Base-by-base conservation (phyloP, 2,329 filamentous ascomycete species). In the Hymenoscyphus linearis region DNA sequence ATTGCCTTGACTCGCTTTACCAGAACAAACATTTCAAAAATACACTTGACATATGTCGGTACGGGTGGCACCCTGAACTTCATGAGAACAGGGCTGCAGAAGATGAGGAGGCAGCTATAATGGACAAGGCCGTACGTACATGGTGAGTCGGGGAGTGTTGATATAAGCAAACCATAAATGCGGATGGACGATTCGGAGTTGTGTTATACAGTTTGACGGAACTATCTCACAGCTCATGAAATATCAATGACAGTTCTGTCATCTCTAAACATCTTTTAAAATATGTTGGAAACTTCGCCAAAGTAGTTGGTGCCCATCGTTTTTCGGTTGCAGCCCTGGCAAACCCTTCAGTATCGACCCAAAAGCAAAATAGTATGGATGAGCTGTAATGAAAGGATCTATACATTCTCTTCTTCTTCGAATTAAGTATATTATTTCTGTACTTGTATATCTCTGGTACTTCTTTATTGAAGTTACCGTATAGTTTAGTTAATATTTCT, bases 51-150 rank as follows among this genome's bases (percentile, higher is more conserved):
- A 44, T 62, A 18, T 62, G 60, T 52, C 59, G 57, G 44, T 37
- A 62, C 35, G 62, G 62, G 4, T 64, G 60, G 57, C 60, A 64
- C 57, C 59, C 62, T 25, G 60, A 62, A 53, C 47, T 36, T 22
- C 50, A 60, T 2, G 10, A 26, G 25, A 55, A 47, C 3, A 50
- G 34, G 22, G 31, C 12, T 18, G 52, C 27, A 3, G 57, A 60
- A 31, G 40, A 55, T 47, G 50, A 55, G 40, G 35, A 44, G 13
- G 27, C 22, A 2, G 54, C 37, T 56, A 50, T 13, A 22, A 50
- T 50, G 44, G 44, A 50, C 9, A 25, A 50, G 44, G 44, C 44
- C 44, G n/a, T 13, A 22, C 44, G n/a, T 13, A 22, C 22, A 50
- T 22, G 18, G 3, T 13, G 22, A 50, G 9, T 13, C 44, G 7